Percentiles rank a stretch among this genome's conserved stretches.
These are phyloP conservation scores for Nymphaea thermarum DNA, from an alignment of 164 flowering plant species.

Conservation along the genomic window DNA sequence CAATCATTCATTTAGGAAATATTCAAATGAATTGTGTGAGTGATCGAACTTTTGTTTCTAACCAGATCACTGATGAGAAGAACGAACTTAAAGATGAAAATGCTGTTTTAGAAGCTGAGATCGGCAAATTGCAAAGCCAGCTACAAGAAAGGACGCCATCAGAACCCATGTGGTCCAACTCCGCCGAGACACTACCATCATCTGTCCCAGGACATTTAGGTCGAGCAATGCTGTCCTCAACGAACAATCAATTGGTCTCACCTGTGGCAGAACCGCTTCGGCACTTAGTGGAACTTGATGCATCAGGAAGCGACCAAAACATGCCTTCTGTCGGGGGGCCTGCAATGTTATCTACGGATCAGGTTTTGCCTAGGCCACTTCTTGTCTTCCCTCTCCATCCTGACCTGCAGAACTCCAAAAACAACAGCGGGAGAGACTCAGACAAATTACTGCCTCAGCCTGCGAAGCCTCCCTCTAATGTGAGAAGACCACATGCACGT, in stretches of 20 bases:
- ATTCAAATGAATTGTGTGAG: background rate
- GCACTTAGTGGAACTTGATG: background rate
- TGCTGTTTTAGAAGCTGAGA: constrained; percentile 28
- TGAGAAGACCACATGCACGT: constrained; percentile 47
- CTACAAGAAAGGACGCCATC: constrained; percentile 22
- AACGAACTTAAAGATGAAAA: constrained; percentile 49
- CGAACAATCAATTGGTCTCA: constrained; percentile 9
- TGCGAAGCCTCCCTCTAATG: constrained; percentile 12
- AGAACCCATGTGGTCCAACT: constrained; percentile 21
- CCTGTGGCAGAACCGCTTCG: constrained; percentile 18
- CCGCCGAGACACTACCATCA: constrained; percentile 15
- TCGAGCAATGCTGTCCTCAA: background rate
- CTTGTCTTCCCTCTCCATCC: constrained; percentile 34
- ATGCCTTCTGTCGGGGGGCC: background rate
- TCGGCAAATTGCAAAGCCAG: constrained; percentile 27
- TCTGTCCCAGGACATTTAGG: constrained; percentile 7
- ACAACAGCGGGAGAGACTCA: background rate
- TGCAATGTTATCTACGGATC: background rate
- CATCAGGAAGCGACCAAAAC: no score
- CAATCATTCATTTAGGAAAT: background rate
- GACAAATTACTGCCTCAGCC: background rate
- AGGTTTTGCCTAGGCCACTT: constrained; percentile 23
- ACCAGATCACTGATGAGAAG: constrained; percentile 38
- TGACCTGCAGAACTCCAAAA: constrained; percentile 18
- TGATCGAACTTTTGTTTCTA: background rate